Evolutionary conservation across 1,139 yeast species (phyloP), one percentile per base, ranked within the genome.

Genomic region (Hansenula sp.): DNA sequence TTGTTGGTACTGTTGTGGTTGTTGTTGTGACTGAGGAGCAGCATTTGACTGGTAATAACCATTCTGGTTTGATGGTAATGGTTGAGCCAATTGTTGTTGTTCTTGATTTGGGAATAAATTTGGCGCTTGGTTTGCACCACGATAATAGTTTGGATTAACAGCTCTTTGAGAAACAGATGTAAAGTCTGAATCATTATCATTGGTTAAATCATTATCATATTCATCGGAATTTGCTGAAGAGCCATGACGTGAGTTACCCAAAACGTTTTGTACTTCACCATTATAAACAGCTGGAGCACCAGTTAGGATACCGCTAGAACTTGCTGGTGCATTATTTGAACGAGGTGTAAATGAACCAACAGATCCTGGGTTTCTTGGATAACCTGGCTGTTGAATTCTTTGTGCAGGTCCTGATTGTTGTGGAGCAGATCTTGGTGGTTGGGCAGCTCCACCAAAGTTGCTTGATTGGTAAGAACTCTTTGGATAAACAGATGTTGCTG

Each of bases 111-210:
- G 57, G 43, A 51, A 50, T 5, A 54, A 45, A 8, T 48, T 36
- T 28, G 57, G 57, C 1, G 55, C 57, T 9, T 44, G 44, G 8
- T 44, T 42, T 19, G 47, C 51, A 44, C 48, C 52, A 41, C 54
- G 46, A 40, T 48, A 70, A 55, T 79, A 82, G 32, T 70, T 66
- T 18, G 88, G 86, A 59, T 85, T 84, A 13, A 79, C 74, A 17
- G 82, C 89, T 58, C 94, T 70, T 64, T 86, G 94, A 11, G 93
- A 84, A 3, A 86, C 87, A 44, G 91, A 82, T 0, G 95, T 87
- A 59, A 85, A 84, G 59, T 84, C 84, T 1, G 95, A 85, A 38
- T 46, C 59, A 21, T 48, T 40, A 42, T 55, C 59, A 29, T 47
- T 46, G 32, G 32, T 12, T 3, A 34, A 16, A 12, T 44, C 44